A percentile compares a stretch with the other conserved stretches of the same genome.
These are phyloP conservation scores for Drechslera avenae DNA, from an alignment of 2,329 filamentous ascomycete species.

Conservation along the genomic window DNA sequence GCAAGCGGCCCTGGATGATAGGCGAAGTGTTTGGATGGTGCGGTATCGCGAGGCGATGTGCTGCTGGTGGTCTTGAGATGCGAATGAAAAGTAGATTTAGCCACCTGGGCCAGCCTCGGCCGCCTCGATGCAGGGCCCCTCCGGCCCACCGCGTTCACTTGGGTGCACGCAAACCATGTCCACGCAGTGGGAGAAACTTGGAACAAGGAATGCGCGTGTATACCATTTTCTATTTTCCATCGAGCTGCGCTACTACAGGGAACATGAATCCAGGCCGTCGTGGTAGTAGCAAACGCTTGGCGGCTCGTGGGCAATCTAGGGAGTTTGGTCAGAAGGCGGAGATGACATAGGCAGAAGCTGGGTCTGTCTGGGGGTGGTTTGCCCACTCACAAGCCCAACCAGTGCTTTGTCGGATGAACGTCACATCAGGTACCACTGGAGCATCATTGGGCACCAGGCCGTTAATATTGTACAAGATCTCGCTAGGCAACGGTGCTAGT, in stretches of 20 bases:
- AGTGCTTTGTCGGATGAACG: neutral
- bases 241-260: neutral
- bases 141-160: neutral
- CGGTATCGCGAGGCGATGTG: slow-evolving; percentile 10
- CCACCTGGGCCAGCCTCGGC: slow-evolving; percentile 10
- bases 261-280: neutral
- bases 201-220: neutral
- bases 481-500: slow-evolving; percentile 2
- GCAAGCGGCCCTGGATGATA: neutral
- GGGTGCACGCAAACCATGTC: slow-evolving; percentile 7
- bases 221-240: neutral
- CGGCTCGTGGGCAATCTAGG: slow-evolving; percentile 5
- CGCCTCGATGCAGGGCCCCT: slow-evolving; percentile 10
- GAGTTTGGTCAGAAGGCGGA: slow-evolving; percentile 9
- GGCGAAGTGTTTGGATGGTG: slow-evolving; percentile 8
- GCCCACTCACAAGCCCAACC: slow-evolving; percentile 4
- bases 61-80: slow-evolving; percentile 13
- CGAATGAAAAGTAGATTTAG: slow-evolving; percentile 13
- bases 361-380: neutral
- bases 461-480: slow-evolving; percentile 1
- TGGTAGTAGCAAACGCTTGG: slow-evolving; percentile 6
- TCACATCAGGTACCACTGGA: slow-evolving; percentile 4
- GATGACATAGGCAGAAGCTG: neutral
- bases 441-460: neutral
- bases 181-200: neutral